These are phyloP conservation scores for Metrosideros polymorpha DNA, from an alignment of 441 rosid genomes.

Conservation along the genomic window DNA sequence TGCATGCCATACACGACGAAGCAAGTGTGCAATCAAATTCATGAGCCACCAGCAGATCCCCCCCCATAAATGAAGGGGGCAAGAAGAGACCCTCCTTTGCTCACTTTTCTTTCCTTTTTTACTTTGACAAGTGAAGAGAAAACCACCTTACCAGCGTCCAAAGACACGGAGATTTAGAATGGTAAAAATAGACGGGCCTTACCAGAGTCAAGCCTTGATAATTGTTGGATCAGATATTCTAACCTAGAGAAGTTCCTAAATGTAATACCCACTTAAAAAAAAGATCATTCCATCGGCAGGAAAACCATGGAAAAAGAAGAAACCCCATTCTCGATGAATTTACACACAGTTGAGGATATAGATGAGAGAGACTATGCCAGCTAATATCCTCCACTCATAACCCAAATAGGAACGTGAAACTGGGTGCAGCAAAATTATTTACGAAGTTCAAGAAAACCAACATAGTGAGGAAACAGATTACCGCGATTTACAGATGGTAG, in stretches of 20 bases:
- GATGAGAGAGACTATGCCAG: background rate
- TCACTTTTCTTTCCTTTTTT: background rate
- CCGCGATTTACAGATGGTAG: background rate
- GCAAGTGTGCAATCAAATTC: slow-evolving; percentile 4
- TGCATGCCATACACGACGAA: slow-evolving; percentile 36
- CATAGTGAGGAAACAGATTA: background rate
- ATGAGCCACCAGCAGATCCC: background rate
- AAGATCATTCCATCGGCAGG: background rate
- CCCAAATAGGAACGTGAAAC: background rate
- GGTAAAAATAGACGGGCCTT: background rate
- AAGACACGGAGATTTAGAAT: background rate
- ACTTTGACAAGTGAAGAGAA: background rate
- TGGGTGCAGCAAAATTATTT: background rate
- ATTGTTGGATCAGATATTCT: background rate
- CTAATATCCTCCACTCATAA: background rate
- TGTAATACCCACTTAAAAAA: background rate
- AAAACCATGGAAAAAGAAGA: background rate
- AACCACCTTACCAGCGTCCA: background rate
- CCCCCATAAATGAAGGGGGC: background rate
- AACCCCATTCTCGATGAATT: background rate
- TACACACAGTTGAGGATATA: background rate
- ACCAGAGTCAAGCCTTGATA: background rate
- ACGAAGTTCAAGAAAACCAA: background rate
- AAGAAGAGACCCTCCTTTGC: background rate
- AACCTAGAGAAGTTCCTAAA: background rate